Conservation (phyloP, 1,284 basidiomycete species). For the Austroboletus novae-zelandiae region DNA sequence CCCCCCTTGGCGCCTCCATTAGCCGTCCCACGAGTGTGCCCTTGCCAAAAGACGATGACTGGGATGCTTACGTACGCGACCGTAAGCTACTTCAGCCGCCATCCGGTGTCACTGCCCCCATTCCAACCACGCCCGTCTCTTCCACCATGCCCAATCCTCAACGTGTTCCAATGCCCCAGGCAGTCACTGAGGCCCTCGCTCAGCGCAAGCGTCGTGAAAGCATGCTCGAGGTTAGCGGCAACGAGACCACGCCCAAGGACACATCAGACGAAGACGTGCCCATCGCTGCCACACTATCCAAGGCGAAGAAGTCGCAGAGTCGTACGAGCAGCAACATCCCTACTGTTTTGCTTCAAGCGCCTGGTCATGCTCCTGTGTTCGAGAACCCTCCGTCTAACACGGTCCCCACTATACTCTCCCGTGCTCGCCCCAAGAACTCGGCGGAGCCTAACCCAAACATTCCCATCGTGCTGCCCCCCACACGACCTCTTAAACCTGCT, state of each 20-base stretch:
- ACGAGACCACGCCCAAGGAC: constrained; percentile 37
- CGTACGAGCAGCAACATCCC: constrained; percentile 37
- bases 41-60: constrained; percentile 58
- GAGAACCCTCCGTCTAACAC: constrained; percentile 28
- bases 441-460: constrained; percentile 29
- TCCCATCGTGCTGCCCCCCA: constrained; percentile 31
- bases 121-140: constrained; percentile 54
- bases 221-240: constrained; percentile 38
- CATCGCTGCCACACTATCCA: constrained; percentile 40
- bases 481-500: constrained; percentile 15
- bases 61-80: constrained; percentile 78
- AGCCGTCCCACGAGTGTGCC: constrained; percentile 70
- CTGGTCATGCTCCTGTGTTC: constrained; percentile 37
- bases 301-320: constrained; percentile 35
- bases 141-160: constrained; percentile 33
- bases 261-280: constrained; percentile 49
- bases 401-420: constrained; percentile 61
- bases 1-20: constrained; percentile 50
- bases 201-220: constrained; percentile 68
- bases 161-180: constrained; percentile 57
- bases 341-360: constrained; percentile 62
- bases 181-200: constrained; percentile 70
- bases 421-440: constrained; percentile 40
- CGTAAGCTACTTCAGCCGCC: constrained; percentile 79
- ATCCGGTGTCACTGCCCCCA: constrained; percentile 71